Base-by-base conservation (phyloP, 371 early-diverging fungal species). In the Actinomortierella ambigua region DNA sequence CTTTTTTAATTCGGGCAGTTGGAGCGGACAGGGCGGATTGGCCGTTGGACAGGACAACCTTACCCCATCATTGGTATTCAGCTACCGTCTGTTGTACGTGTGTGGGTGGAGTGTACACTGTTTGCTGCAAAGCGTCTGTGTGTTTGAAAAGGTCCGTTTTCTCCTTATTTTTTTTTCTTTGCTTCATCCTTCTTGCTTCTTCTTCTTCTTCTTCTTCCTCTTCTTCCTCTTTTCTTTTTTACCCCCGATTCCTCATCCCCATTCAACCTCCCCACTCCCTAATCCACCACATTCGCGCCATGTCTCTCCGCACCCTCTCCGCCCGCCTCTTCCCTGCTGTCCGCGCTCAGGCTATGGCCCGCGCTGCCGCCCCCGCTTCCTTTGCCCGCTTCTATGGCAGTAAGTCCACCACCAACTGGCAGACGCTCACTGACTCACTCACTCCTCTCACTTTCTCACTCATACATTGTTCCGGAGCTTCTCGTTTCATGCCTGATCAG, bases 311-410 rank as follows among this genome's bases (percentile, higher is more conserved):
- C 28, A 59, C 68, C 44, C 46, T 68, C 55, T 68, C 68, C 51
- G 49, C 69, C 56, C 59, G 64, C 59, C 69, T 69, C 54, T 69
- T 69, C 69, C 69, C 69, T 41, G 63, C 69, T 61, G 58, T 64
- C 60, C 69, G 69, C 64, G 42, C 55, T 41, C 69, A 69, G 69
- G 69, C 64, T 57, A 50, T 64, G 60, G 57, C 69, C 50, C 50
- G 69, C 28, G 46, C 60, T 50, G 70, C 70, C 53, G 61, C 65
- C 42, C 5, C 60, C 53, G 27, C 61, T 11, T 44, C 64, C 61
- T 69, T 69, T 69, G 70, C 70, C 70, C 70, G 70, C 50, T 64
- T 54, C 61, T 64, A 69, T 40, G 43, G 53, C 48, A 57, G 70
- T 69, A 69, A 27, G 70, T 56, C n/a, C n/a, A n/a, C n/a, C n/a